phyloP scores from a whole-genome alignment of 1,284 basidiomycete species.

The Ustilago sp. region DNA sequence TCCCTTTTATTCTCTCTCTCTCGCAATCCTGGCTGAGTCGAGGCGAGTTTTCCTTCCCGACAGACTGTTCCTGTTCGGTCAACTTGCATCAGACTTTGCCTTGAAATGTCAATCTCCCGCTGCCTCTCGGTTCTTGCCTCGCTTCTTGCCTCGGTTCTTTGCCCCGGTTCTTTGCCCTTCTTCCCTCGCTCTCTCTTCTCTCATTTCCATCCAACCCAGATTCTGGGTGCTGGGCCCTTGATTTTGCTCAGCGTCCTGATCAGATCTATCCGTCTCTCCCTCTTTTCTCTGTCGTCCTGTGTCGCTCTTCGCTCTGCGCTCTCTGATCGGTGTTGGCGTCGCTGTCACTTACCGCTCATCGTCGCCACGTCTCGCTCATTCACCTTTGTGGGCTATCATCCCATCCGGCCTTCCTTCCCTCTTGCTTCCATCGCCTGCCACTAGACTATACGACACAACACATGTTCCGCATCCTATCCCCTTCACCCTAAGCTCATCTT shows the following conservation, averaged over 20 bases:
- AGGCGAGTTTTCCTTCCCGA: neutral
- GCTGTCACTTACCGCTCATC: neutral
- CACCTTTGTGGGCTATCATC: neutral
- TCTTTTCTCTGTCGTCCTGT: neutral
- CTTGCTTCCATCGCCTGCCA: neutral
- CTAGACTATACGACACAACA: neutral
- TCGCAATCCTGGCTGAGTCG: neutral
- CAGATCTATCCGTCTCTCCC: neutral
- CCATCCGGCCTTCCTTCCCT: neutral
- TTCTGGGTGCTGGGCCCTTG: constrained; percentile 6
- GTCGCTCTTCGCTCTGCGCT: neutral
- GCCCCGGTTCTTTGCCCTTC: neutral
- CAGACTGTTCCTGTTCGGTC: constrained; percentile 1
- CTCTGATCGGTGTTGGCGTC: constrained; percentile 1
- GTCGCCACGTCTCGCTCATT: neutral
- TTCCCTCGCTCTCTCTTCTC: neutral
- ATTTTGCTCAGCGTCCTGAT: neutral
- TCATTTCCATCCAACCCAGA: neutral
- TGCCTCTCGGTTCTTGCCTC: neutral
- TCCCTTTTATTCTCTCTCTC: neutral
- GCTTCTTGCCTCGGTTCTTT: neutral
- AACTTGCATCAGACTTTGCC: neutral
- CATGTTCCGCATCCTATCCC: neutral
- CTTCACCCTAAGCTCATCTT: constrained; percentile 2
- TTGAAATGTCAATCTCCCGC: neutral